Conservation (phyloP, 148 eudicot genomes). For the Polygonum aviculare region DNA sequence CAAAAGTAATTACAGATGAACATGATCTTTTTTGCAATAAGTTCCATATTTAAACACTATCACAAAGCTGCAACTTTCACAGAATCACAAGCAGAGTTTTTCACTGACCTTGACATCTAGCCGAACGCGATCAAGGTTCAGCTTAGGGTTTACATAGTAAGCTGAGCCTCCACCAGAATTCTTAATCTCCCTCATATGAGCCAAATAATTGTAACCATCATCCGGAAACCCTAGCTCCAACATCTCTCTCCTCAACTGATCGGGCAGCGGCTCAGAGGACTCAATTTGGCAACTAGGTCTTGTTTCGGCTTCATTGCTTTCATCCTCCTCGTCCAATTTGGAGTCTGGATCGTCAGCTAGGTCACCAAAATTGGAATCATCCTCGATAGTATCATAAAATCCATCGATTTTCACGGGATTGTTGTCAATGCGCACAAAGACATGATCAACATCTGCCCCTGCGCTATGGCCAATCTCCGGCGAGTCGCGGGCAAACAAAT, state of each 20-base stretch:
- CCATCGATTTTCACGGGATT: conserved; percentile 34
- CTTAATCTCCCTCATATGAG: conserved; percentile 82
- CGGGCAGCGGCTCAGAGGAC: conserved; percentile 34
- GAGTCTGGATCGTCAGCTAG: conserved; percentile 27
- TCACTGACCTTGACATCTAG: conserved; percentile 65
- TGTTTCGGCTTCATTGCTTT: conserved; percentile 20
- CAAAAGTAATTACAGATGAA: too few species aligned
- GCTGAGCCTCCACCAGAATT: conserved; percentile 69
- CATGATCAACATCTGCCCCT: conserved; percentile 50
- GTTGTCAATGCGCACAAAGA: conserved; percentile 77
- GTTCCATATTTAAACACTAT: background rate
- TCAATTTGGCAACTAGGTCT: background rate
- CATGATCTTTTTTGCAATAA: background rate
- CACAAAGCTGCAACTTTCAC: background rate
- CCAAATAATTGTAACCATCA: conserved; percentile 92
- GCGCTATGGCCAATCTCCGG: conserved; percentile 47
- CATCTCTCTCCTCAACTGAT: conserved; percentile 67
- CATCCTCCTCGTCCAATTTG: conserved; percentile 51
- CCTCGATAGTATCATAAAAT: conserved; percentile 24
- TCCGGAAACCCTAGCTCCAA: conserved; percentile 93
- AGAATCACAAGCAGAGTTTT: background rate
- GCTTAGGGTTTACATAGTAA: conserved; percentile 66
- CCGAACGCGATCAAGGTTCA: conserved; percentile 47
- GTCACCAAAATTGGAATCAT: conserved; percentile 7
- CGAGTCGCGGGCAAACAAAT: conserved; percentile 60